Base-by-base conservation (phyloP, 1,284 basidiomycete genomes). In the Cryptococcus jaspeensis region DNA sequence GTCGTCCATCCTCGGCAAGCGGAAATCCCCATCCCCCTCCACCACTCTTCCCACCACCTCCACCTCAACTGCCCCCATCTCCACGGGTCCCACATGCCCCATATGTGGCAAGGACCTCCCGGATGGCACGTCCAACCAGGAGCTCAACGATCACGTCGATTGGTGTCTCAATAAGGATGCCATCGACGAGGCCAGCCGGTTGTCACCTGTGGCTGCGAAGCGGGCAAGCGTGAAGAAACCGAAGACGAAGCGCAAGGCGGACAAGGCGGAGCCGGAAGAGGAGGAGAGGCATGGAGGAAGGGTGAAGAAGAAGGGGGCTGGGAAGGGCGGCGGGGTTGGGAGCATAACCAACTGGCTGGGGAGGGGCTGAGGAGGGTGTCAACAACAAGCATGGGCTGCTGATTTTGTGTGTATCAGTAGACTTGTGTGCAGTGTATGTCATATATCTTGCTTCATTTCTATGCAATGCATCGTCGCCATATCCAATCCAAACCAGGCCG, bases 111-210 rank as follows among this genome's bases (percentile, higher is more conserved):
- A 67, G 40, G 44, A 58, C 0, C 63, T 78, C 0, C 61, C 63
- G 15, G 48, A 63, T 0, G 64, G 62, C 1, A 70, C 71, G 2
- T 69, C 71, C 9, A 78, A 78, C 53, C 56, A 64, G 5, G 69
- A 61, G 13, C 55, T 78, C 41, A 78, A 78, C 53, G 70, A 70
- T n/a, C 76, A 78, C 56, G 67, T 78, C 28, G 76, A 78, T 51
- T 49, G 62, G 55, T 78, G 76, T 53, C 56, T 78, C 20, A 73
- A 75, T 50, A 64, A 62, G 22, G 73, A 73, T 35, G 67, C 67
- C 1, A 67, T 73, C 23, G 56, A 28, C 3, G 64, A 64, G 38
- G 62, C 63, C 0, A 60, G 58, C 23, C 55, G 56, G 46, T 58
- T 49, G 11, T 62, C 65, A 1, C 54, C 61, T 3, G 13, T 63